These are phyloP conservation scores for Aureobasidium subglaciale DNA, from an alignment of 2,329 filamentous ascomycete species.

Conservation along the genomic window DNA sequence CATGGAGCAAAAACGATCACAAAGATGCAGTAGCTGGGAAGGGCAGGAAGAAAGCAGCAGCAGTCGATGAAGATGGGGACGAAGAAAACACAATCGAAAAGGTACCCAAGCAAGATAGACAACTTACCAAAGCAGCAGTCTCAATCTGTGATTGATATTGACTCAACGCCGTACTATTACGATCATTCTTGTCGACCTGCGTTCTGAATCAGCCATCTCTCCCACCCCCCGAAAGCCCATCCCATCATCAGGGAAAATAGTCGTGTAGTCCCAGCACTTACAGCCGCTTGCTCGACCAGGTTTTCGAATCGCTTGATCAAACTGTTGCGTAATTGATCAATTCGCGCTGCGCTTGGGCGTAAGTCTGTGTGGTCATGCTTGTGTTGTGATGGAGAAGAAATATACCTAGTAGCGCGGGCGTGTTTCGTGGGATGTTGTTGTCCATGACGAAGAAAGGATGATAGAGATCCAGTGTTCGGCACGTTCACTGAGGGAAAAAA, in stretches of 20 bases:
- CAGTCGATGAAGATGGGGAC: not conserved
- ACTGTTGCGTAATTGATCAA: constrained; percentile 33
- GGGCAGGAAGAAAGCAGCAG: not conserved
- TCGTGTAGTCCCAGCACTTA: constrained; percentile 22
- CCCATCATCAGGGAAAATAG: too few species aligned
- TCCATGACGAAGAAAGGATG: constrained; percentile 28
- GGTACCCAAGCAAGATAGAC: not conserved
- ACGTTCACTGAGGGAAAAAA: not conserved
- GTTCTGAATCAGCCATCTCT: too few species aligned
- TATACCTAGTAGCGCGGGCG: constrained; percentile 34
- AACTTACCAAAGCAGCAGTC: constrained; percentile 49
- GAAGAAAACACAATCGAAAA: not conserved
- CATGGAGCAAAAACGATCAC: not conserved
- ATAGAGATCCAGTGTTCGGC: not conserved
- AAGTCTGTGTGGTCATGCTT: not conserved
- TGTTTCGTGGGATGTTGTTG: constrained; percentile 34
- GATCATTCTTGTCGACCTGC: constrained; percentile 45
- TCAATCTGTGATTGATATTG: constrained; percentile 54
- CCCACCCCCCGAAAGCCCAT: too few species aligned
- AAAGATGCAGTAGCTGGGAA: not conserved
- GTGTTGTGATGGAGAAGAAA: not conserved
- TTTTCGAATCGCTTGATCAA: constrained; percentile 49
- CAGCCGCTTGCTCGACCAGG: constrained; percentile 47
- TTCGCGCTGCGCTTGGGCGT: constrained; percentile 27
- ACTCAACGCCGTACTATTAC: constrained; percentile 50